A percentile compares a stretch with the other conserved stretches of the same genome.
phyloP scores from a whole-genome alignment of 75 land plant genomes.

The Chamaecyparis obtusa region DNA sequence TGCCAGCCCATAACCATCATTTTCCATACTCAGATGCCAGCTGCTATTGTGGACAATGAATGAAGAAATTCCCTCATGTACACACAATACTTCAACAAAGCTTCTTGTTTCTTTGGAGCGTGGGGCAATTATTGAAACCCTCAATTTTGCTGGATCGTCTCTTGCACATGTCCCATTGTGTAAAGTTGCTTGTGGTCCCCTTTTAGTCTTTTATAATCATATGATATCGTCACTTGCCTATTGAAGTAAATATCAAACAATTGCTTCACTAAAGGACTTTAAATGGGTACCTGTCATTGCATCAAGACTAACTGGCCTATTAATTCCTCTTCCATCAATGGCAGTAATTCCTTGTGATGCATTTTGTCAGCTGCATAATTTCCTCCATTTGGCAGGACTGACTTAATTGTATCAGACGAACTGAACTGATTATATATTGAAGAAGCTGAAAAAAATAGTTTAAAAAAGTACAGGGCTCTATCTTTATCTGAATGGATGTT shows the following conservation, averaged over 20 bases:
- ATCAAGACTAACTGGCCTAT: too few species aligned
- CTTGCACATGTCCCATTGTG: background rate
- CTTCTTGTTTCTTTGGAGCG: background rate
- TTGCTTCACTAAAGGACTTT: background rate
- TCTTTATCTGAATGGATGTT: too few species aligned
- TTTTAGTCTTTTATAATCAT: background rate
- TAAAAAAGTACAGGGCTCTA: too few species aligned
- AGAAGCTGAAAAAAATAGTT: too few species aligned
- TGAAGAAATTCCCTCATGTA: background rate
- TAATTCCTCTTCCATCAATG: too few species aligned
- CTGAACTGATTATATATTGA: too few species aligned
- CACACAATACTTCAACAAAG: background rate
- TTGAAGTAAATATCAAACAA: background rate
- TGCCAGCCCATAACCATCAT: background rate
- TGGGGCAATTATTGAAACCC: background rate
- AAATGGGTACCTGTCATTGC: too few species aligned
- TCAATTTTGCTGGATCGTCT: background rate
- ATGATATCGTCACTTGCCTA: background rate
- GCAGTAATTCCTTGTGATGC: too few species aligned
- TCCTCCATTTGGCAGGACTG: too few species aligned
- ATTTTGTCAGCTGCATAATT: too few species aligned
- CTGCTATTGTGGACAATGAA: too few species aligned
- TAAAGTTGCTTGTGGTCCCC: background rate
- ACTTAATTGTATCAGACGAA: too few species aligned
- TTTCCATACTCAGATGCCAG: background rate